phyloP scores from a whole-genome alignment of 2,329 filamentous ascomycete genomes.

The Aspergillus texensis region DNA sequence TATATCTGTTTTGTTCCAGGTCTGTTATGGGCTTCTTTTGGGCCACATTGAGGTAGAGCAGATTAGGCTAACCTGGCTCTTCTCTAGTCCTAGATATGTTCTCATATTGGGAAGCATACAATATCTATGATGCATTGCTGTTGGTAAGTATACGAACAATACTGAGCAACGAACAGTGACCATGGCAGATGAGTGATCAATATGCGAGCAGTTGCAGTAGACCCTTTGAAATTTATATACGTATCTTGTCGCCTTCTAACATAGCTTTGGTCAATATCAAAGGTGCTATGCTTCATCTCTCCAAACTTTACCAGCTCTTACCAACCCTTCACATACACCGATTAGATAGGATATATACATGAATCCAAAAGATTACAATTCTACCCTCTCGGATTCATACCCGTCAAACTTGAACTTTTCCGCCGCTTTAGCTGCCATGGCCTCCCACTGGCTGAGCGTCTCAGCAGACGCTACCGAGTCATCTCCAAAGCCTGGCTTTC shows the following conservation, averaged over 20 bases:
- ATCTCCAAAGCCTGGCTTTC: constrained; percentile 24
- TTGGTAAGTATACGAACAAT: background rate
- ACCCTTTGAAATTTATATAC: background rate
- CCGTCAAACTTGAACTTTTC: constrained; percentile 18
- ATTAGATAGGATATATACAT: background rate
- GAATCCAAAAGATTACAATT: constrained; percentile 21
- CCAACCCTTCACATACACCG: background rate
- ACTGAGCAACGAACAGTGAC: background rate
- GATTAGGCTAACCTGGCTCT: background rate
- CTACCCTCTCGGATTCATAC: constrained; percentile 25
- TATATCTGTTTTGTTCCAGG: background rate
- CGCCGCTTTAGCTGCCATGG: constrained; percentile 29
- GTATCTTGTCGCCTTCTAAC: background rate
- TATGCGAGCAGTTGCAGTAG: background rate
- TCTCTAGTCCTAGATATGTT: background rate
- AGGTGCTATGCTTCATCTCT: background rate
- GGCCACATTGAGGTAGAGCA: background rate
- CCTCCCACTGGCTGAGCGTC: constrained; percentile 18
- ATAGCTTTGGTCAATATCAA: background rate
- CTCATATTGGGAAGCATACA: too few species aligned
- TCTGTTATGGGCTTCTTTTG: background rate
- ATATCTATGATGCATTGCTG: background rate
- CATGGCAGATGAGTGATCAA: background rate
- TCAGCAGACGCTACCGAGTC: constrained; percentile 17
- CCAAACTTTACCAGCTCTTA: background rate